These are phyloP conservation scores for Naganishia randhawae DNA, from an alignment of 768 basidiomycete species.

Conservation along the genomic window DNA sequence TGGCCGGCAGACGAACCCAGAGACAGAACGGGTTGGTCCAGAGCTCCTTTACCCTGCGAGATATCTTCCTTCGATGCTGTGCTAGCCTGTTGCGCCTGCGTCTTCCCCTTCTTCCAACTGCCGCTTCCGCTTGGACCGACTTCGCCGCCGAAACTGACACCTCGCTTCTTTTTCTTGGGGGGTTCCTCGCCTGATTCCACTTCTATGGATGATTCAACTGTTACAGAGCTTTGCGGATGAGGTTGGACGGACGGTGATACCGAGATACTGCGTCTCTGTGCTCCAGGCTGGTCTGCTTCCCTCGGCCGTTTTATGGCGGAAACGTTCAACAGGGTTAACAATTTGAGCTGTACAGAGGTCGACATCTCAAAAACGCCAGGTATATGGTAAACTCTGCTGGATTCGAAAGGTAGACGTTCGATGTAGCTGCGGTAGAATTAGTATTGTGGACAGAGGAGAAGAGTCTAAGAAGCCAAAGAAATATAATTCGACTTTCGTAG, in stretches of 20 bases:
- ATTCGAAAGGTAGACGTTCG: background rate
- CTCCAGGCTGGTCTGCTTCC: slow-evolving; percentile 45
- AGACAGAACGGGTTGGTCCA: background rate
- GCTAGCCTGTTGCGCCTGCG: slow-evolving; percentile 50
- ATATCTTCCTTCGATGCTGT: slow-evolving; percentile 19
- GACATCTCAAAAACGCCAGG: too few relatives aligned
- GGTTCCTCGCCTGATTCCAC: slow-evolving; percentile 31
- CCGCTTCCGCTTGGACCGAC: slow-evolving; percentile 49
- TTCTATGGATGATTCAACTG: slow-evolving; percentile 1
- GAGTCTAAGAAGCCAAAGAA: background rate
- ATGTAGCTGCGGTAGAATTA: too few relatives aligned
- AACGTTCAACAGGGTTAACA: slow-evolving; percentile 84
- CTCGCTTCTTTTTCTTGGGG: slow-evolving; percentile 37
- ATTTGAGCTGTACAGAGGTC: slow-evolving; percentile 53
- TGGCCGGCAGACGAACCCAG: too few relatives aligned
- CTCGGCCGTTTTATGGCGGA: slow-evolving; percentile 64
- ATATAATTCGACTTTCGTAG: background rate
- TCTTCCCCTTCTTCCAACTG: slow-evolving; percentile 50
- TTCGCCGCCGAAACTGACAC: slow-evolving; percentile 47
- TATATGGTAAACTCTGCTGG: too few relatives aligned
- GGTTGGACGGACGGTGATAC: slow-evolving; percentile 6
- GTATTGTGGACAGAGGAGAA: too few relatives aligned
- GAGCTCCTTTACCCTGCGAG: background rate
- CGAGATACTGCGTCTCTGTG: slow-evolving; percentile 13
- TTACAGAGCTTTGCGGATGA: slow-evolving; percentile 5